Evolutionary conservation across 139 green algal species (phyloP).

Genomic region (Chlorella vulgaris): DNA sequence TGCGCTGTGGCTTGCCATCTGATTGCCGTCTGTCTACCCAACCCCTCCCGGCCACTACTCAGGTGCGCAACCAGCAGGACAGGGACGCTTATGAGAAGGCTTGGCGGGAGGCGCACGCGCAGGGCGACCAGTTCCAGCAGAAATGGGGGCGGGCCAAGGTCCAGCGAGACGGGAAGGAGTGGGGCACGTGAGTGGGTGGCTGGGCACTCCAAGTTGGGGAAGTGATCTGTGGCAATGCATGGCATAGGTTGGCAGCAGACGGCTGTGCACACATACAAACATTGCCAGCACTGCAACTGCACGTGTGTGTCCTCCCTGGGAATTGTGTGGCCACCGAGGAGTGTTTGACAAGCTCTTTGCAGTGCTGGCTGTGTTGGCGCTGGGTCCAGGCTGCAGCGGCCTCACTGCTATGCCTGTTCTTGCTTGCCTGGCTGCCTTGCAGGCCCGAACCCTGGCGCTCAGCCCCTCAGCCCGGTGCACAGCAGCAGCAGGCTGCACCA

Average conservation of each 20-base stretch:
- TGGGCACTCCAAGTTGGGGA: no score
- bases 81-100: constrained; percentile 20
- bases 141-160: constrained; percentile 30
- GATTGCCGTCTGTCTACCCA: no score
- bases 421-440: not conserved
- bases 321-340: no score
- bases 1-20: no score
- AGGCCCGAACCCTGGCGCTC: constrained; percentile 31
- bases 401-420: no score
- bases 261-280: not conserved
- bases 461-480: not conserved
- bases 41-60: not conserved
- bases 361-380: no score
- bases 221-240: not conserved
- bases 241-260: no score
- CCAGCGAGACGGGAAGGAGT: constrained; percentile 22
- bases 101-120: constrained; percentile 21
- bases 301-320: not conserved
- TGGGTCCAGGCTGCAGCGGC: no score
- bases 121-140: constrained; percentile 5
- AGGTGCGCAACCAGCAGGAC: constrained; percentile 36
- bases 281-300: not conserved
- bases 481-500: not conserved
- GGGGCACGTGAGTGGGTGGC: constrained; percentile 19
- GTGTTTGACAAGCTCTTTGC: no score